Evolutionary conservation across 2,329 filamentous ascomycete species (phyloP).

Genomic region (Colletotrichum caudatum): DNA sequence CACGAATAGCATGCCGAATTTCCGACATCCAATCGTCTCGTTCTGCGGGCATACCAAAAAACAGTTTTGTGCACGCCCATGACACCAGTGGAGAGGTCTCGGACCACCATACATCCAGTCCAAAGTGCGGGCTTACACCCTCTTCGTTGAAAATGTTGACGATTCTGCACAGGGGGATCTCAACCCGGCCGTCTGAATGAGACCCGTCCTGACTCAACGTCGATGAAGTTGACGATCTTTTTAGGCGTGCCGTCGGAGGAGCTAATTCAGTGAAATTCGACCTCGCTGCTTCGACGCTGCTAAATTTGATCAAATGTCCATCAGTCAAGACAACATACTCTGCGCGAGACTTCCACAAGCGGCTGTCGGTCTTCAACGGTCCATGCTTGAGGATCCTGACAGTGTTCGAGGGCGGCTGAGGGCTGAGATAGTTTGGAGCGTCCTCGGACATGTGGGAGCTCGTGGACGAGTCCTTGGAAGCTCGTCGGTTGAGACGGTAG

Average conservation of each 20-base stretch:
- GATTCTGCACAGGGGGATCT: conserved; percentile 63
- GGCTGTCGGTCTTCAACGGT: conserved; percentile 62
- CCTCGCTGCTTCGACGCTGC: conserved; percentile 60
- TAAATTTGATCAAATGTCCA: conserved; percentile 64
- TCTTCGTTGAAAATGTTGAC: conserved; percentile 67
- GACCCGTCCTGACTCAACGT: conserved; percentile 47
- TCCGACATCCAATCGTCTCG: conserved; percentile 63
- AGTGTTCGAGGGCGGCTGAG: conserved; percentile 49
- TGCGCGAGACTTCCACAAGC: conserved; percentile 61
- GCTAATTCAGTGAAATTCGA: conserved; percentile 60
- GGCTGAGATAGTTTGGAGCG: conserved; percentile 34
- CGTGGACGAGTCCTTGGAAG: conserved; percentile 53
- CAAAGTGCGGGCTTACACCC: conserved; percentile 61
- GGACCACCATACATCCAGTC: conserved; percentile 69
- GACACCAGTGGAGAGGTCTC: conserved; percentile 57
- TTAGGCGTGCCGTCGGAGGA: conserved; percentile 42
- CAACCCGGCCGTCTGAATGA: conserved; percentile 55
- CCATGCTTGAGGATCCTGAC: conserved; percentile 60
- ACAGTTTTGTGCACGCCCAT: conserved; percentile 62
- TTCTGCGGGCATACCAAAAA: conserved; percentile 62
- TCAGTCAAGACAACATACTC: conserved; percentile 66
- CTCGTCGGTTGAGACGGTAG: conserved; percentile 55
- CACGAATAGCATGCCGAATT: conserved; percentile 58
- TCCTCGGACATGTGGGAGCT: conserved; percentile 45
- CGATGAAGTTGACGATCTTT: conserved; percentile 45